Percentiles rank a stretch among this genome's conserved stretches.
Conservation (phyloP, 495 filamentous ascomycete species). For the Trichoderma erinaceum region DNA sequence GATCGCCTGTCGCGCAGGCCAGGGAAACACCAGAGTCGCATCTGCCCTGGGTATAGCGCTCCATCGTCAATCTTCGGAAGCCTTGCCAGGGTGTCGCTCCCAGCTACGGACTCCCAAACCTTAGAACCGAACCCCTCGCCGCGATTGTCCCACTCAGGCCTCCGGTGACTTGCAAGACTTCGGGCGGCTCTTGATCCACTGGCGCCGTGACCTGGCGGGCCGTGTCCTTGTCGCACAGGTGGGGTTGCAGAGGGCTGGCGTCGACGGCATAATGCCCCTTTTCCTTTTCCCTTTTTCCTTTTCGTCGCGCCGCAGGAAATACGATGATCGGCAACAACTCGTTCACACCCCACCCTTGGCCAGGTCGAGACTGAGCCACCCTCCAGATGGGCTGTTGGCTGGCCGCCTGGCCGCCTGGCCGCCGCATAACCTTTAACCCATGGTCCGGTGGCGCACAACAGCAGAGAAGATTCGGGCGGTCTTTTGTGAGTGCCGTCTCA, state of each 20-base stretch:
- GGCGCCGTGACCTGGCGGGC: constrained; percentile 11
- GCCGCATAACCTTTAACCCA: neutral
- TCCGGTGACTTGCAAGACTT: constrained; percentile 7
- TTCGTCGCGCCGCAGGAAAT: neutral
- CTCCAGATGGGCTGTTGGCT: neutral
- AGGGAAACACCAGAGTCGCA: neutral
- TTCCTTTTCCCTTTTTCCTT: neutral
- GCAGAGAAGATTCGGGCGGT: neutral
- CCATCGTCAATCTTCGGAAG: neutral
- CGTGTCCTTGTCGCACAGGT: constrained; percentile 6
- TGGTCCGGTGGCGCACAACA: neutral
- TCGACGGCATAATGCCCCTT: neutral
- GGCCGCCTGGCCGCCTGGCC: neutral
- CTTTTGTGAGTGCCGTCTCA: neutral
- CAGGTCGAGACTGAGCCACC: neutral
- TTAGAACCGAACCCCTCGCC: constrained; percentile 7
- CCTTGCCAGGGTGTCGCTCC: neutral
- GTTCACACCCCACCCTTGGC: neutral
- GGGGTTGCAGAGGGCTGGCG: neutral
- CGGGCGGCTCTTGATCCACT: constrained; percentile 9
- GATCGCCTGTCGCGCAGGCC: neutral
- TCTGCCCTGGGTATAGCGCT: neutral
- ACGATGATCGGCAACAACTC: constrained; percentile 11
- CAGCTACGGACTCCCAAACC: neutral
- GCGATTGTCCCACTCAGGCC: constrained; percentile 9